phyloP scores from a whole-genome alignment of 306 rosid species.

The Ceratonia siliqua region DNA sequence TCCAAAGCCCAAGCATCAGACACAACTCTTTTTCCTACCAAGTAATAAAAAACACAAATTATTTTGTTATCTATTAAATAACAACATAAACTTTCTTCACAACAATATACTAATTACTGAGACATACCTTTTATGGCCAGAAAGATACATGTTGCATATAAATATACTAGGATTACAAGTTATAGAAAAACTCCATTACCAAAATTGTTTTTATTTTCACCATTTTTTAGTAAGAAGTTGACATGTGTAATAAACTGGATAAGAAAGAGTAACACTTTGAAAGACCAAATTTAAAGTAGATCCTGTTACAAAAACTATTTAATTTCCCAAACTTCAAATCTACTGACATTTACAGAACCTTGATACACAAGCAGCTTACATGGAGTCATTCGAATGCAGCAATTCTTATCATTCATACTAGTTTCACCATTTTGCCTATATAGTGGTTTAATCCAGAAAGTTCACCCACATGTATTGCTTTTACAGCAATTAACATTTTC shows the following conservation, averaged over 20 bases:
- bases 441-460: neutral
- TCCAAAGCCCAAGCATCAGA: slow-evolving; percentile 95
- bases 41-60: neutral
- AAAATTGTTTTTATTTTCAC: neutral
- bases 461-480: neutral
- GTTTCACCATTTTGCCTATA: slow-evolving; percentile 10
- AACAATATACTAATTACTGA: neutral
- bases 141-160: slow-evolving; percentile 20
- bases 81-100: slow-evolving; percentile 22
- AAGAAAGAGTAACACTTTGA: neutral
- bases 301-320: neutral
- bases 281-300: neutral
- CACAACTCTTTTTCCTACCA: slow-evolving; percentile 76
- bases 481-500: neutral
- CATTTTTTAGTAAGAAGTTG: neutral
- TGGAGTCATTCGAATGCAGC: slow-evolving; percentile 3
- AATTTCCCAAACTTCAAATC: slow-evolving; percentile 31
- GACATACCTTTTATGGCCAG: slow-evolving; percentile 10
- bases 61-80: slow-evolving; percentile 23
- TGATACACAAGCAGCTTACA: neutral
- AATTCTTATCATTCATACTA: slow-evolving; percentile 13
- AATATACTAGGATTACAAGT: slow-evolving; percentile 11
- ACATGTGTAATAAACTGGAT: slow-evolving; percentile 23
- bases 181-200: slow-evolving; percentile 1
- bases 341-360: slow-evolving; percentile 49